These are phyloP conservation scores for Flueggea neowawraea DNA, from an alignment of 441 rosid species.

Conservation along the genomic window DNA sequence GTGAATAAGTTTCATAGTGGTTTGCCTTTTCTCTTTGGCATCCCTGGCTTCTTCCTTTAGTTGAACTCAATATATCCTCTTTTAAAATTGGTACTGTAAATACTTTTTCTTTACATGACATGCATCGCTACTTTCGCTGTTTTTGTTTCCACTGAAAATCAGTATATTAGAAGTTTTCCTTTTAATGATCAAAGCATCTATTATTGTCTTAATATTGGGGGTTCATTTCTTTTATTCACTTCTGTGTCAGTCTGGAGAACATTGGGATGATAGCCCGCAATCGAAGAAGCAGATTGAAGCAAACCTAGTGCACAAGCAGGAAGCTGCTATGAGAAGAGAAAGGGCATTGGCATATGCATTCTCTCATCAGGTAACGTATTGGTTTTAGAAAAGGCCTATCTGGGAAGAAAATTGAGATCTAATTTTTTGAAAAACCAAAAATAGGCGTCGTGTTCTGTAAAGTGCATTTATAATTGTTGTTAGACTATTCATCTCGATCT, in stretches of 20 bases:
- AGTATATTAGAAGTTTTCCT: not conserved
- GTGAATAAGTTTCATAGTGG: too few relatives aligned
- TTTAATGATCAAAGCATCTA: not conserved
- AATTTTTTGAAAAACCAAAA: not conserved
- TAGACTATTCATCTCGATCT: too few relatives aligned
- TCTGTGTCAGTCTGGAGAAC: constrained; percentile 51
- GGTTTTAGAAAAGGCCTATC: constrained; percentile 1
- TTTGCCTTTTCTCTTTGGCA: not conserved
- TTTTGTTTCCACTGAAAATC: not conserved
- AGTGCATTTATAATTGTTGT: too few relatives aligned
- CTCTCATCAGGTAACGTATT: constrained; percentile 70
- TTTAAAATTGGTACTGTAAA: too few relatives aligned
- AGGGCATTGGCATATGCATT: constrained; percentile 90
- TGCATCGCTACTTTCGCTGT: not conserved
- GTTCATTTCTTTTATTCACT: not conserved
- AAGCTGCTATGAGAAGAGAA: constrained; percentile 89
- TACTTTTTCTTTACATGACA: too few relatives aligned
- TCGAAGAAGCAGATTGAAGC: constrained; percentile 77
- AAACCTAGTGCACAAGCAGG: constrained; percentile 52
- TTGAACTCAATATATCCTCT: not conserved
- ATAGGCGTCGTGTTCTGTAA: not conserved
- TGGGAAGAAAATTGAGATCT: not conserved
- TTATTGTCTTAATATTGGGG: not conserved
- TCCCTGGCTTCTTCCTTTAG: not conserved
- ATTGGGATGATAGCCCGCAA: constrained; percentile 59